These are phyloP conservation scores for Tilletia caries DNA, from an alignment of 1,284 basidiomycete genomes.

Conservation along the genomic window DNA sequence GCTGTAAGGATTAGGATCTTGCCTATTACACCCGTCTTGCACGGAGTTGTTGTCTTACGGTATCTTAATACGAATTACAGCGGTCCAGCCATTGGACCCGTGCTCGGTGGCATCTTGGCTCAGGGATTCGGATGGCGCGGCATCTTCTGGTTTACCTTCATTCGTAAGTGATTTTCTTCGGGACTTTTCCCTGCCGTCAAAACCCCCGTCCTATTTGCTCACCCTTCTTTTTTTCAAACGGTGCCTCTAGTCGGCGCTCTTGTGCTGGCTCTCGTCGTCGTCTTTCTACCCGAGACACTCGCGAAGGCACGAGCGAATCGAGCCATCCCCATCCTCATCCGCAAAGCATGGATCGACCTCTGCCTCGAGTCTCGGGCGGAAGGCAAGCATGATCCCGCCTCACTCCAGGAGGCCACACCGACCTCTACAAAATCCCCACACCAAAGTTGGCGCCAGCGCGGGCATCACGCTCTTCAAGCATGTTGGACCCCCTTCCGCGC, in stretches of 20 bases:
- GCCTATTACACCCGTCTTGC: not conserved
- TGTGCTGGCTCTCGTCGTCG: constrained; percentile 5
- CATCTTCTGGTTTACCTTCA: constrained; percentile 8
- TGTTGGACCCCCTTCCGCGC: constrained; percentile 1
- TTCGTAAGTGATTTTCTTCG: not conserved
- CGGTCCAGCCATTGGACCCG: constrained; percentile 9
- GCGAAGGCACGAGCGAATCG: not conserved
- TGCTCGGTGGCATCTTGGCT: constrained; percentile 7
- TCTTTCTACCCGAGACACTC: constrained; percentile 16
- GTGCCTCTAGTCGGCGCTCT: constrained; percentile 2
- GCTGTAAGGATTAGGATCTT: not conserved
- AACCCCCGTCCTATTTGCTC: too few species aligned
- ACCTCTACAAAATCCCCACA: not conserved
- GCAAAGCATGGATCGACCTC: constrained; percentile 1
- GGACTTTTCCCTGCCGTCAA: too few species aligned
- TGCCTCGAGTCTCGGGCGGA: not conserved
- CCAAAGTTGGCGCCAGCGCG: not conserved
- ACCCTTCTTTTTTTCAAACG: too few species aligned
- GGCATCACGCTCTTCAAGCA: not conserved
- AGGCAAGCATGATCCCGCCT: not conserved
- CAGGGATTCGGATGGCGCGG: constrained; percentile 4
- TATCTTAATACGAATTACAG: too few species aligned
- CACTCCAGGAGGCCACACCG: not conserved
- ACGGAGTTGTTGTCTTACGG: too few species aligned
- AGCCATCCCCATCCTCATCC: not conserved